Base-by-base conservation (phyloP, 2,329 filamentous ascomycete species). In the Aurifilum marmelostoma region DNA sequence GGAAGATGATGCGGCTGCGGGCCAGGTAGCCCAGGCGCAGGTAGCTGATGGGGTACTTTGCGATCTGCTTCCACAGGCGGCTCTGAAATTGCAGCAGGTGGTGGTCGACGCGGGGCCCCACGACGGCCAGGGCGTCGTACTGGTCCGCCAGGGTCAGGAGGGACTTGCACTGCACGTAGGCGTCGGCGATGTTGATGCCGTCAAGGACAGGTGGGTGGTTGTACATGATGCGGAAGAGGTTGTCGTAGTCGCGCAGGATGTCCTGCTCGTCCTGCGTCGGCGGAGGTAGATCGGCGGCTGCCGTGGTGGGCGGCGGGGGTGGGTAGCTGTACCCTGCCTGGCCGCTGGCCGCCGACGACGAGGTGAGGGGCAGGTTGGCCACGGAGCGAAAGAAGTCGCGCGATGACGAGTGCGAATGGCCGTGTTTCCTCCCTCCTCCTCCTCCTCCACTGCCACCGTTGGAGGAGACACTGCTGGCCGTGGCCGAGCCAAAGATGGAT, bases 221-320 rank as follows among this genome's bases (percentile, higher is more conserved):
- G 84, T 98, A 98, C 83, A 97, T 97, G 71, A 96, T 91, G 75
- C 94, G 92, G 78, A 98, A 97, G 29, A 98, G 86, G 78, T 97
- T 97, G 78, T 97, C 94, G 79, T 98, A 97, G 81, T 97, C 93
- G 74, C 93, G 92, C 61, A 97, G 85, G 29, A 94, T 86, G 72
- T 97, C 92, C 75, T 92, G 83, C 66, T 93, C 88, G 61, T 88
- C 85, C 69, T 87, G 85, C 18, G 85, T 87, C 21, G 87, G 80
- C 32, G 84, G 79, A 3, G 79, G 77, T 5, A 77, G 75, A 47
- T 71, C 65, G 16, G 67, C 34, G 76, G 68, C 7, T 74, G 74
- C 16, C 7, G 43, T 47, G 43, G 43, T 12, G 63, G n/a, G 70
- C 70, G 65, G 69, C 69, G 68, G 69, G 76, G 79, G 70, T 80